phyloP scores from a whole-genome alignment of 2,329 filamentous ascomycete species.

The Ascomycota sp. region DNA sequence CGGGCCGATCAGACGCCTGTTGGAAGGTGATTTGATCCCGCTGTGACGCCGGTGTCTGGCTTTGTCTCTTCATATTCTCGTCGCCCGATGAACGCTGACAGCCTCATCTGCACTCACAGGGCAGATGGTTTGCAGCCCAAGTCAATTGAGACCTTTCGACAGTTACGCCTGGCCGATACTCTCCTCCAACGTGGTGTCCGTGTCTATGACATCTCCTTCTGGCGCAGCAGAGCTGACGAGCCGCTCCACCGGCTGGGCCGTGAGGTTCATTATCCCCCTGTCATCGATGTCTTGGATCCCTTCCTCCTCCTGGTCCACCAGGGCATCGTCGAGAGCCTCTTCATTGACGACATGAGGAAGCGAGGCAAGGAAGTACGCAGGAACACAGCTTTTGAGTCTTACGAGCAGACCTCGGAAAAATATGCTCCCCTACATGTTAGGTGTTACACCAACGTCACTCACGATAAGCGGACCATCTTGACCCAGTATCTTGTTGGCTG shows the following conservation, averaged over 20 bases:
- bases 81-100: too few relatives aligned
- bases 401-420: conserved; percentile 22
- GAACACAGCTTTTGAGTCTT: conserved; percentile 42
- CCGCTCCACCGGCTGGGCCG: conserved; percentile 39
- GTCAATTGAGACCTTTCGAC: conserved; percentile 56
- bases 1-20: conserved; percentile 45
- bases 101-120: conserved; percentile 12
- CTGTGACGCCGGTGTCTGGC: neutral
- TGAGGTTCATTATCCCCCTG: conserved; percentile 47
- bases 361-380: conserved; percentile 42
- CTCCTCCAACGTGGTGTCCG: conserved; percentile 46
- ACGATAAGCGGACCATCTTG: conserved; percentile 27
- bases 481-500: conserved; percentile 50
- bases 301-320: conserved; percentile 45
- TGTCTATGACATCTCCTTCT: conserved; percentile 58
- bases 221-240: conserved; percentile 32
- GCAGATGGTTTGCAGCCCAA: conserved; percentile 61
- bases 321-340: conserved; percentile 53
- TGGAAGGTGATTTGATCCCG: conserved; percentile 23
- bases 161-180: conserved; percentile 51
- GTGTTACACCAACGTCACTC: conserved; percentile 28
- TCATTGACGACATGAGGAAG: conserved; percentile 47
- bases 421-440: conserved; percentile 26
- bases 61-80: neutral
- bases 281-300: conserved; percentile 34